Conservation (phyloP, 495 filamentous ascomycete species). For the Lasiosphaeria hispida region DNA sequence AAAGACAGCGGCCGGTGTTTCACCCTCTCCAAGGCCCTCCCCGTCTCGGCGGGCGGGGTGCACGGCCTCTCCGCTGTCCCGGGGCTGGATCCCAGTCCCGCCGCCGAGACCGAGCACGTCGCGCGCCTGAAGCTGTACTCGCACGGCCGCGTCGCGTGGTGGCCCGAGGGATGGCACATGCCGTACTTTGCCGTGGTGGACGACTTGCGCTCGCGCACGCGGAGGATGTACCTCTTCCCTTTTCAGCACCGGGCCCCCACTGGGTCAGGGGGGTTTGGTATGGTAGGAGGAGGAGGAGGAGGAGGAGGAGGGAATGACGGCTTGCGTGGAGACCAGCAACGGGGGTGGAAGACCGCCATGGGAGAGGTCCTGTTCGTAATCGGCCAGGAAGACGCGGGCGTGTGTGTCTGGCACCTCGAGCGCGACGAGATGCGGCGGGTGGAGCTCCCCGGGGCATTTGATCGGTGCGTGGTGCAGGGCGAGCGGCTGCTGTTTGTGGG, state of each 20-base stretch:
- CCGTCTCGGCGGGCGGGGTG: neutral
- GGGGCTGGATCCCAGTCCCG: neutral
- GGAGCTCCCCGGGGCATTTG: constrained; percentile 5
- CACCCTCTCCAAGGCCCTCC: neutral
- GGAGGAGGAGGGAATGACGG: too few relatives aligned
- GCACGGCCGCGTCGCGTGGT: constrained; percentile 15
- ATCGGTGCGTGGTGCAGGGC: constrained; percentile 6
- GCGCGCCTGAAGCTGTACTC: constrained; percentile 8
- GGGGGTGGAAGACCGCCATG: constrained; percentile 15
- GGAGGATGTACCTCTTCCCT: constrained; percentile 8
- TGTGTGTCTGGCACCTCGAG: constrained; percentile 18
- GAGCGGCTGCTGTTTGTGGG: constrained; percentile 11
- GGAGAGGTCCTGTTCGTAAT: constrained; percentile 12
- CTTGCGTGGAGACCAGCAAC: neutral
- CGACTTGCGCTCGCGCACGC: constrained; percentile 1
- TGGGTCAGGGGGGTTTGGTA: too few relatives aligned
- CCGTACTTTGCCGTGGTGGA: constrained; percentile 16
- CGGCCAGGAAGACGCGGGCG: constrained; percentile 9
- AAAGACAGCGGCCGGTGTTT: neutral
- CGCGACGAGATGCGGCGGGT: constrained; percentile 9
- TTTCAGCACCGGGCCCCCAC: too few relatives aligned
- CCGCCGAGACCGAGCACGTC: neutral
- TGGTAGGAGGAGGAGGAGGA: too few relatives aligned
- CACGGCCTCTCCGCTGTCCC: neutral
- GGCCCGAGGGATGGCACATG: constrained; percentile 15